Percentiles rank a stretch among this genome's conserved stretches.
Conservation (phyloP, 176 grass and related monocot species). For the Cocos nucifera region DNA sequence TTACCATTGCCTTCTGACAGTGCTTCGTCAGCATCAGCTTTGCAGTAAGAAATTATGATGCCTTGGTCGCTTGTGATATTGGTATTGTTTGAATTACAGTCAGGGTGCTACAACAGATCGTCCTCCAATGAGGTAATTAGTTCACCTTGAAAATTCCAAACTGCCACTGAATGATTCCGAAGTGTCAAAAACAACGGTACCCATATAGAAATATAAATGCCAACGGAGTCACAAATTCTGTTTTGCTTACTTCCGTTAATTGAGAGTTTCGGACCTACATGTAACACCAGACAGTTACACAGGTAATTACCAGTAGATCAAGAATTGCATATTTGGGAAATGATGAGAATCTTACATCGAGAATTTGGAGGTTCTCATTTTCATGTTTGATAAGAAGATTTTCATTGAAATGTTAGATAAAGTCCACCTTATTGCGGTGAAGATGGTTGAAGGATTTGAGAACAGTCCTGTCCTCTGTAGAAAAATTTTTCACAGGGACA, state of each 20-base stretch:
- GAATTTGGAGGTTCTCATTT: constrained; percentile 90
- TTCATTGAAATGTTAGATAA: constrained; percentile 88
- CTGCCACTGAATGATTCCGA: constrained; percentile 61
- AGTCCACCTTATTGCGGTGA: constrained; percentile 87
- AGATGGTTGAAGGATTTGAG: constrained; percentile 87
- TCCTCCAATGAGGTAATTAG: constrained; percentile 87
- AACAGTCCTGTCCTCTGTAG: constrained; percentile 73
- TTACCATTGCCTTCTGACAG: constrained; percentile 47
- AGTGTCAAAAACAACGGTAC: constrained; percentile 73
- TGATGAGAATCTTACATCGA: constrained; percentile 44
- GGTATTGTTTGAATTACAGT: constrained; percentile 90
- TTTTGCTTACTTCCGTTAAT: constrained; percentile 71
- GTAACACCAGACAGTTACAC: constrained; percentile 16
- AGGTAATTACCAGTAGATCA: not conserved
- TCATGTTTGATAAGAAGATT: constrained; percentile 91
- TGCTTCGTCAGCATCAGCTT: constrained; percentile 66
- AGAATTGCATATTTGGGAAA: no score
- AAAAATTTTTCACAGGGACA: constrained; percentile 78
- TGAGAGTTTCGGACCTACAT: constrained; percentile 69
- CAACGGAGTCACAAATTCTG: constrained; percentile 83
- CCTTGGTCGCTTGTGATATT: constrained; percentile 90
- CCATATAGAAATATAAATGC: constrained; percentile 90
- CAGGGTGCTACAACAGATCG: constrained; percentile 79
- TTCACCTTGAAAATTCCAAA: constrained; percentile 93
- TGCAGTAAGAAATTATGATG: constrained; percentile 86